Conservation (phyloP, 129 eudicot genomes). For the Flaveria sonorensis region DNA sequence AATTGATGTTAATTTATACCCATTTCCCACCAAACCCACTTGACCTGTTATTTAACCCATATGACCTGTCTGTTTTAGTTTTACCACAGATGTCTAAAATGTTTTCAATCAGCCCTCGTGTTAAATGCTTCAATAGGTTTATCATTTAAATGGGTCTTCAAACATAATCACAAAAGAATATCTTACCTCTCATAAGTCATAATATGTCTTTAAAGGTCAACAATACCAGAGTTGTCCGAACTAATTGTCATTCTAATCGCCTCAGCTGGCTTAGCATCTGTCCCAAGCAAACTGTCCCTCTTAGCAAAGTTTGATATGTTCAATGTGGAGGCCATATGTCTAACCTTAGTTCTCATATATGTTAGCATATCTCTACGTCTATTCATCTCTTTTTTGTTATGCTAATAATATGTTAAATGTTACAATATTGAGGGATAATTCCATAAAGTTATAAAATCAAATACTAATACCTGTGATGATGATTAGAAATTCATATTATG, state of each 20-base stretch:
- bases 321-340: constrained; percentile 82
- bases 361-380: no score
- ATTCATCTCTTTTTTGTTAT: no score
- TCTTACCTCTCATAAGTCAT: constrained; percentile 84
- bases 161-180: constrained; percentile 3
- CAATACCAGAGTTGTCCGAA: constrained; percentile 72
- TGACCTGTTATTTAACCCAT: not conserved
- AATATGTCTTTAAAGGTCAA: constrained; percentile 80
- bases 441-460: no score
- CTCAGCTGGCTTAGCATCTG: constrained; percentile 77
- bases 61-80: not conserved
- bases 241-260: constrained; percentile 74
- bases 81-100: not conserved
- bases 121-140: no score
- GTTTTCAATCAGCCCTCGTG: no score
- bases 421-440: no score
- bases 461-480: no score
- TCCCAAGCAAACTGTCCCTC: constrained; percentile 91
- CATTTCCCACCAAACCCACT: not conserved
- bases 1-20: not conserved
- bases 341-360: no score
- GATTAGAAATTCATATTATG: no score
- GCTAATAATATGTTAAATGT: no score
- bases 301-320: constrained; percentile 87
- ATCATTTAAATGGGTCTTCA: no score